Base-by-base conservation (phyloP, 2,329 filamentous ascomycete species). In the Amphichorda felina region DNA sequence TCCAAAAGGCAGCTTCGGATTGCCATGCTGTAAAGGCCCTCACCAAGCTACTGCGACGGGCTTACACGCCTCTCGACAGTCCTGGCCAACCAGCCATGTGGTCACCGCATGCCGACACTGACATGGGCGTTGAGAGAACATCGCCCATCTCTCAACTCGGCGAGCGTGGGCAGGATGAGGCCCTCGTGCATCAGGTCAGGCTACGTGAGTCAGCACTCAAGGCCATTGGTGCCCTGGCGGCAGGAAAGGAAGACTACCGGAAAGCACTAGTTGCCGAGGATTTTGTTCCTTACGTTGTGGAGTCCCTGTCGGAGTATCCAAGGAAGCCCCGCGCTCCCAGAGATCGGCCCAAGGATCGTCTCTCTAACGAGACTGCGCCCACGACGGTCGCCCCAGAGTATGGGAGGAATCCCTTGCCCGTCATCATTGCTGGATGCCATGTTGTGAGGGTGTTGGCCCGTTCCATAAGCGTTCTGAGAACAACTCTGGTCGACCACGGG, bases 341-440 rank as follows among this genome's bases (percentile, higher is more conserved):
- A 43, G 64, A 70, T 24, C 55, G 59, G 28, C 36, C 52, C 10
- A 59, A 58, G 35, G 54, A 55, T 8, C 61, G 60, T 39, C 41
- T 54, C 32, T 57, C 33, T n/a, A 17, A 9, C 21, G 33, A 24
- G 5, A n/a, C 24, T 25, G 24, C 16, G 8, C 9, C 38, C 13
- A 17, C 22, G 15, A 50, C 50, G 30, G 46, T 51, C 27, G 48
- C 54, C 14, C 46, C 58, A 4, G 64, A 72, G 10, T 82, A 82
- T 45, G 86, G 85, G 3, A 57, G 53, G 18, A 95, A 96, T 47
- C 79, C 87, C 2, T 67, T 75, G 7, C 63, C 74, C 4, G 88
- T 94, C 16, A 67, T 96, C 16, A 70, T 93, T 37, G 87, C 88
- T 15, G 89, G 86, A 2, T 95, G 88, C 51, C 79, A 84, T 49